Conservation (phyloP, 208 protist species). For the Trichomonas vaginalis region DNA sequence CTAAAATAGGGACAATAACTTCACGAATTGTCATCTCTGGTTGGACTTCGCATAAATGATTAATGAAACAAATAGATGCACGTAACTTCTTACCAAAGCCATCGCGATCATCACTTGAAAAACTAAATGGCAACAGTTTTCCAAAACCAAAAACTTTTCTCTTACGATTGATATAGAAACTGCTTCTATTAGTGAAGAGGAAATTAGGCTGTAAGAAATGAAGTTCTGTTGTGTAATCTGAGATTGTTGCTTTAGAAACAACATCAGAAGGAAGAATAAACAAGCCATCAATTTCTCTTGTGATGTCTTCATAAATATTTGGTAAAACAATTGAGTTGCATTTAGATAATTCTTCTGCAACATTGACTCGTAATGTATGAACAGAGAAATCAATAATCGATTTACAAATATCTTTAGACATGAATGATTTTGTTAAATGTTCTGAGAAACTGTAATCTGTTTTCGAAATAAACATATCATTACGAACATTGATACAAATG, state of each 20-base stretch:
- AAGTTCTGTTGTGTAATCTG: background rate
- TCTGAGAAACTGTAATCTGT: background rate
- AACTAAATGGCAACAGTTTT: background rate
- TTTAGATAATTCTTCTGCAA: background rate
- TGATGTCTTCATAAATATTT: background rate
- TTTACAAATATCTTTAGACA: background rate
- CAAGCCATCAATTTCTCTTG: background rate
- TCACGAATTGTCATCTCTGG: background rate
- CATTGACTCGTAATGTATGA: background rate
- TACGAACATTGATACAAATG: background rate
- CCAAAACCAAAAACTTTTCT: background rate
- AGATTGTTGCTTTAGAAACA: too few species aligned
- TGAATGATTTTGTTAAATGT: background rate
- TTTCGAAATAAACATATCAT: background rate
- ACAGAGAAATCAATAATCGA: background rate
- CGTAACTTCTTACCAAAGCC: background rate
- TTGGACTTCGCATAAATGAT: background rate
- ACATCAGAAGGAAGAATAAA: background rate
- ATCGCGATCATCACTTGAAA: too few species aligned
- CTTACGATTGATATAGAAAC: background rate
- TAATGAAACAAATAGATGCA: background rate
- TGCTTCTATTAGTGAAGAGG: background rate
- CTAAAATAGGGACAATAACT: background rate
- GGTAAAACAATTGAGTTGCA: background rate
- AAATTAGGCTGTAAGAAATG: background rate